phyloP scores from a whole-genome alignment of 2,329 filamentous ascomycete genomes.

The Fusarium sp. region DNA sequence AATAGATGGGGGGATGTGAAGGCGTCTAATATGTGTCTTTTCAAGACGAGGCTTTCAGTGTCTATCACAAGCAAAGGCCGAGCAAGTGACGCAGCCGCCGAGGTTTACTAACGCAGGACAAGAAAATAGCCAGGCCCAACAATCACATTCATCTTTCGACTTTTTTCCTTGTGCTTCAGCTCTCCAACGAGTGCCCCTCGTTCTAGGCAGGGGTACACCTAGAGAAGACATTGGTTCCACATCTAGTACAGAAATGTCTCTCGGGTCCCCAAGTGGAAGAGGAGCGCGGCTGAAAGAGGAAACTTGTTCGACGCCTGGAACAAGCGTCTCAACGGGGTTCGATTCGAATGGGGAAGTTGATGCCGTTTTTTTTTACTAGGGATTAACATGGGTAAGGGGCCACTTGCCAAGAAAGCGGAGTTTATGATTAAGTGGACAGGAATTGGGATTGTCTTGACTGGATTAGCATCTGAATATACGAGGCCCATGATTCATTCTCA shows the following conservation, averaged over 20 bases:
- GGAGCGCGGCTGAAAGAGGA: not conserved
- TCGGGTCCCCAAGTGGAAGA: not conserved
- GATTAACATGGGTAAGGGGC: not conserved
- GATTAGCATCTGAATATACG: not conserved
- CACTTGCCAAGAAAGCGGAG: slow-evolving; percentile 23
- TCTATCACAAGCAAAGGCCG: slow-evolving; percentile 35
- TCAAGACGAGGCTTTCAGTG: not conserved
- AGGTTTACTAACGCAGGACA: slow-evolving; percentile 13
- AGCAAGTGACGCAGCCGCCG: slow-evolving; percentile 23
- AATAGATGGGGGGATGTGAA: not conserved
- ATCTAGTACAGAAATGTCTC: not conserved
- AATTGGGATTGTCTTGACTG: not conserved
- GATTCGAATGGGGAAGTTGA: slow-evolving; percentile 29
- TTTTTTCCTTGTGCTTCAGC: not conserved
- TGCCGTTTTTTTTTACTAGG: slow-evolving; percentile 4
- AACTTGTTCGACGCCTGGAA: not conserved
- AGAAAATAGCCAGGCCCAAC: slow-evolving; percentile 3
- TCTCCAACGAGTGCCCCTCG: not conserved
- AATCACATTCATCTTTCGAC: slow-evolving; percentile 1
- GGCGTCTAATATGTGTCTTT: not conserved
- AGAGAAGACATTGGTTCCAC: slow-evolving; percentile 1
- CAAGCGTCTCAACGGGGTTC: not conserved
- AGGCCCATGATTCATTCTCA: not conserved
- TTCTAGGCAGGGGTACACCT: slow-evolving; percentile 8
- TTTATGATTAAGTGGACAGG: not conserved